Evolutionary conservation across 768 basidiomycete genomes (phyloP), one percentile per base, ranked within the genome.

Genomic region (Leccinum obscurum): DNA sequence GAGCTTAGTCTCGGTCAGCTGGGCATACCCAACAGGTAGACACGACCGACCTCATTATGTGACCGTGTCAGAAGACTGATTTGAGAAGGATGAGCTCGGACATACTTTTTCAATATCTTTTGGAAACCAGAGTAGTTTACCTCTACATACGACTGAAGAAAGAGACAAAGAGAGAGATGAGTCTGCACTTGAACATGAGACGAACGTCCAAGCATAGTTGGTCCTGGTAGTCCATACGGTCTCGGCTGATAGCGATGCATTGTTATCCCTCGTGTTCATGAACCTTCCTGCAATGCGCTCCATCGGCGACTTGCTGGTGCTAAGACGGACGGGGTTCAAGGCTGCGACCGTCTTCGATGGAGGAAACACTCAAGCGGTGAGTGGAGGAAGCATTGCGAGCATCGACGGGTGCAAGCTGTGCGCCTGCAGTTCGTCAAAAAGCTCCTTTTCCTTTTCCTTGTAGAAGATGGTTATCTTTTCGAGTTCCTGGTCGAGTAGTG

Each of bases 41-140:
- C 1, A 35, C 13, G 10, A 66, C 77, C 41, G 60, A 83, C 84
- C 69, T 87, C 81, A 61, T 83, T 89, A 63, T 3, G 89, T 93
- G 63, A 97, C 91, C 75, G 98, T 98, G 82, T 98, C 96, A 69
- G 95, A 97, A 28, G 28, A 28, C 28, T 28, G 8, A 28, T 28
- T 28, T 28, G 28, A 28, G 28, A 28, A 28, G 28, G 1, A 28
- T 28, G 28, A 1, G 28, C 28, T 28, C 28, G 28, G 28, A 28
- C 28, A 28, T 28, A 28, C 28, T 28, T 28, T 28, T 28, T 28
- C 28, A 28, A 28, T 28, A 28, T 28, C 74, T 92, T 95, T 66
- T 92, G 84, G 76, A 98, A 93, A 1, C 95, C 96, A 0, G 92
- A 90, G 71, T 92, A 83, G 73, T 98, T 99, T 59, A 97, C 78